phyloP scores from a whole-genome alignment of 345 rosid species.

The Psidium guajava region DNA sequence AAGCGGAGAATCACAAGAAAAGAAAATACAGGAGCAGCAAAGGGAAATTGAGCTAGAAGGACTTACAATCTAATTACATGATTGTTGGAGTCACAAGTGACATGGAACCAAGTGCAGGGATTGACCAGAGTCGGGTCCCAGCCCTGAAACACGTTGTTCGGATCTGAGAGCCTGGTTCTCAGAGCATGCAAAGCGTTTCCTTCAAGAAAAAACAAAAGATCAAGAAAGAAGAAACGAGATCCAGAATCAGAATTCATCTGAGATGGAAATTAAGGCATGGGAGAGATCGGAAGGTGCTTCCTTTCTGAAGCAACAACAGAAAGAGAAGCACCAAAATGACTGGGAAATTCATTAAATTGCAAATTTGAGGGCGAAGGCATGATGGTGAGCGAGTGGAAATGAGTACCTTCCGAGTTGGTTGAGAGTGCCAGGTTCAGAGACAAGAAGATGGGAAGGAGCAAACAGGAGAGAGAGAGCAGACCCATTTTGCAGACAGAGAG shows the following conservation, averaged over 20 bases:
- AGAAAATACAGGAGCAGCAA: neutral
- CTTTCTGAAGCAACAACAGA: neutral
- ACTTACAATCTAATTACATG: conserved; percentile 57
- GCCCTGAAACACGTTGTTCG: conserved; percentile 62
- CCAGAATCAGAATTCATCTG: neutral
- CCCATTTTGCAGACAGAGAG: neutral
- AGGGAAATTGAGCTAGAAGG: neutral
- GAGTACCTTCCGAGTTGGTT: conserved; percentile 49
- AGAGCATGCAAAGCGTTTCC: conserved; percentile 68
- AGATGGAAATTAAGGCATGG: neutral
- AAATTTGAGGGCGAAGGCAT: neutral
- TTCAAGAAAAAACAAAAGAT: conserved; percentile 11
- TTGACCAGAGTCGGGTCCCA: conserved; percentile 90
- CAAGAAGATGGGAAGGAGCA: conserved; percentile 8
- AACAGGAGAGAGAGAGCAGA: conserved; percentile 1
- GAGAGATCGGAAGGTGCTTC: neutral
- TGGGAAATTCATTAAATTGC: neutral
- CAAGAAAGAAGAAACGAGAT: neutral
- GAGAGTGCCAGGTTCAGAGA: conserved; percentile 28
- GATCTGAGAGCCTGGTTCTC: conserved; percentile 57
- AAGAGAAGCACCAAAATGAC: neutral
- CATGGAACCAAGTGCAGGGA: conserved; percentile 91
- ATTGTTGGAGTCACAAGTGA: conserved; percentile 55
- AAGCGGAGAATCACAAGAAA: neutral
- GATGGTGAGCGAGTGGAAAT: neutral